Evolutionary conservation across 306 rosid species (phyloP), one percentile per base, ranked within the genome.

Genomic region (Arachis hypogaea): DNA sequence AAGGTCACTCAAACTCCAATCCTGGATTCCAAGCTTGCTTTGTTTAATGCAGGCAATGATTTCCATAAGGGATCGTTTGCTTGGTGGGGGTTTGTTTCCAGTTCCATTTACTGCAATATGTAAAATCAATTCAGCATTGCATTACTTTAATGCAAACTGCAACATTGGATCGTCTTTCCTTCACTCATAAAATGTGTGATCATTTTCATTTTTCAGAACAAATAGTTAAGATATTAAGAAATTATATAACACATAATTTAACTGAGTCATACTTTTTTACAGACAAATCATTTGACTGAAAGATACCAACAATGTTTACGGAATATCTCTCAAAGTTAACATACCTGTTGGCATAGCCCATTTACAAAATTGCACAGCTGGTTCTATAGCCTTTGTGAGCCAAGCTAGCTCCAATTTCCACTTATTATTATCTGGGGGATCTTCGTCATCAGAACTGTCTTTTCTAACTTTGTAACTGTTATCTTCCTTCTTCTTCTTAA

Each of bases 1-100:
- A 71, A 95, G 98, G 82, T 92, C 98, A 71, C 97, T 88, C 89
- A 95, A 87, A 74, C 90, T 95, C 98, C 98, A 95, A 83, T 88
- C 99, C 65, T 86, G 87, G 63, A 95, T 86, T 59, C 98, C 98
- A 67, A 81, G 84, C 85, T 92, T 92, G 84, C 90, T 90, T 72
- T 81, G 86, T 78, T 92, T 91, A 72, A 92, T 92, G 83, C 80
- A 82, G 43, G 92, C 80, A 71, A 92, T 80, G 86, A 95, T 92
- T 85, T 92, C 99, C 10, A 66, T 67, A 69, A 95, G 85, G 54
- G 97, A 90, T 11, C 88, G 89, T 75, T 76, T 87, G 68, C 77
- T 78, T 11, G 89, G 86, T 14, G 90, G 92, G 47, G 83, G 58
- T 43, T 81, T 81, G 69, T 68, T 80, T 84, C 73, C 86, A 46